Evolutionary conservation across 2,329 filamentous ascomycete genomes (phyloP).

Genomic region (Scorias spongiosa): DNA sequence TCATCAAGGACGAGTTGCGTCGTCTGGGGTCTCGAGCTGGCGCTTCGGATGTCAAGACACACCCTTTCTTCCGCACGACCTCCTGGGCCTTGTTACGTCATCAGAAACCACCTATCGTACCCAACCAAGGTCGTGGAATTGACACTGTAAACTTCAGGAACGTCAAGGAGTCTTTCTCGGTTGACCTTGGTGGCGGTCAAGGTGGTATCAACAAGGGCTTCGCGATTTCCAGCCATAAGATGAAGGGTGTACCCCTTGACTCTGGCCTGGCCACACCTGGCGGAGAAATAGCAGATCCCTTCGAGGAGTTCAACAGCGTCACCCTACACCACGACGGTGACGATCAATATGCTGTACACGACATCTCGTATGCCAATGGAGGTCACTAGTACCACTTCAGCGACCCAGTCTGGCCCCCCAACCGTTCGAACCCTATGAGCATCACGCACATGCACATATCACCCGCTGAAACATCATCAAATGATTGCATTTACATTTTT

Average conservation of each 20-base stretch:
- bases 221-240: constrained; percentile 19
- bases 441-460: too few species aligned
- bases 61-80: constrained; percentile 90
- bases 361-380: not conserved
- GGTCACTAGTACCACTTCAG: not conserved
- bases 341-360: constrained; percentile 18
- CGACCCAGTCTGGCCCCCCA: not conserved
- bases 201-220: constrained; percentile 22
- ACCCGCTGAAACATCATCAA: too few species aligned
- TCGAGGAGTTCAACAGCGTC: constrained; percentile 97
- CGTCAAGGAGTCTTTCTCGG: constrained; percentile 91
- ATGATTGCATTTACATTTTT: too few species aligned
- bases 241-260: constrained; percentile 73
- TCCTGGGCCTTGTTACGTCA: constrained; percentile 96
- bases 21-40: constrained; percentile 86
- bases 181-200: constrained; percentile 52
- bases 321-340: constrained; percentile 94
- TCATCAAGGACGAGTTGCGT: constrained; percentile 95
- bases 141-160: constrained; percentile 97
- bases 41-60: constrained; percentile 89
- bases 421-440: too few species aligned
- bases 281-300: constrained; percentile 71
- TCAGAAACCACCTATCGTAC: constrained; percentile 95
- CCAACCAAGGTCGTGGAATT: constrained; percentile 73
- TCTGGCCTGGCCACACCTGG: constrained; percentile 74